Evolutionary conservation across 78 protist species (phyloP).

Genomic region (Dictyostelium capitatum): DNA sequence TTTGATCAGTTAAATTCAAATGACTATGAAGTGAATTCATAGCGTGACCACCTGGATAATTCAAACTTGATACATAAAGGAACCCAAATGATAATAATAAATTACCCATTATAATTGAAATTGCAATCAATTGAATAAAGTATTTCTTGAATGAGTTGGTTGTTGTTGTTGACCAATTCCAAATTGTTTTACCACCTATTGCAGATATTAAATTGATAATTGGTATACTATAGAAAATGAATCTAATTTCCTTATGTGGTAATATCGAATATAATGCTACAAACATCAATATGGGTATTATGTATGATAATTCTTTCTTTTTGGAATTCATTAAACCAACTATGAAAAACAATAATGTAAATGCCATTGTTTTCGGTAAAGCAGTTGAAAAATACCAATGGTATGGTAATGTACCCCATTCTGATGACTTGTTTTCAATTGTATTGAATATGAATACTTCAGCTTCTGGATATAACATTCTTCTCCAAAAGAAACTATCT

Average conservation of each 20-base stretch:
- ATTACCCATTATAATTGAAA: constrained; percentile 4
- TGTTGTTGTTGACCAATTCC: not conserved
- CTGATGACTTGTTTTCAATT: constrained; percentile 72
- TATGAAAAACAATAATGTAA: not conserved
- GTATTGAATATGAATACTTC: constrained; percentile 93
- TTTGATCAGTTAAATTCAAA: not conserved
- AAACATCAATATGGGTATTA: constrained; percentile 45
- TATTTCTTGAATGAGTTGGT: not conserved
- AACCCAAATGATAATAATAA: not conserved
- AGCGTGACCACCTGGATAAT: constrained; percentile 87
- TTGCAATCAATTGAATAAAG: not conserved
- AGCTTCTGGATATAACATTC: constrained; percentile 93
- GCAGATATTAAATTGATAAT: constrained; percentile 80
- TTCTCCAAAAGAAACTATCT: constrained; percentile 91
- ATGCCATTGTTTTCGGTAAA: constrained; percentile 85
- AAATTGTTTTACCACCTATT: not conserved
- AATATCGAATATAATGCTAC: constrained; percentile 87
- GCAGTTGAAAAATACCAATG: constrained; percentile 94
- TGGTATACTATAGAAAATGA: constrained; percentile 92
- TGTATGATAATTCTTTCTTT: not conserved
- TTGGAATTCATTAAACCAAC: not conserved
- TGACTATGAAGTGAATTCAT: constrained; percentile 10
- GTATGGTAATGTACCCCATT: constrained; percentile 92
- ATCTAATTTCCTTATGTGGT: constrained; percentile 96
- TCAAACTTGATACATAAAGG: constrained; percentile 41